Evolutionary conservation across 148 eudicot genomes (phyloP), one percentile per base, ranked within the genome.

Genomic region (Rheum nobile): DNA sequence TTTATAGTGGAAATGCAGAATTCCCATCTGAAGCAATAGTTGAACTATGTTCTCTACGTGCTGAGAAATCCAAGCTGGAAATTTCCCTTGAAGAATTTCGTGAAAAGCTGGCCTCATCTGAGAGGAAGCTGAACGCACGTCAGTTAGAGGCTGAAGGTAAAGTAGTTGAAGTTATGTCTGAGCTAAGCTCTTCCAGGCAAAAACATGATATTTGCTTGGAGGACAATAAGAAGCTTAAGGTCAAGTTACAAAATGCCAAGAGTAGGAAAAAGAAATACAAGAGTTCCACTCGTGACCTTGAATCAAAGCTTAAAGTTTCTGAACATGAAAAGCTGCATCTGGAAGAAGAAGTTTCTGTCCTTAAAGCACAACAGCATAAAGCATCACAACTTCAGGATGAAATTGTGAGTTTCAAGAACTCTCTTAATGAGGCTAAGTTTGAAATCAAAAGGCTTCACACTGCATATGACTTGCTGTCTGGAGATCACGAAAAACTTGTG

Each of bases 341-440:
- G 37, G 67, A 31, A 47, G 84, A 87, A 76, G 97, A 90, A 82
- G 79, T 79, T 67, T 75, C 86, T 19, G 80, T 55, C 72, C 84
- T 89, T 79, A 89, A 94, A 79, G 79, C 59, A 77, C 87, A 89
- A 77, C 59, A 89, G 82, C 91, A 83, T 80, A 86, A 84, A 68
- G 79, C 82, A 55, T 32, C 80, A 16, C 75, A 59, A 14, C 85
- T 85, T 75, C 89, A 88, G 74, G 90, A 86, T 72, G 93, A 94
- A 72, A 73, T 89, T 34, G 31, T 85, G 71, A 54, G 79, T 67
- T 70, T 86, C 32, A 87, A 87, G 77, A 71, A 71, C 42, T 77
- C 82, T 74, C 85, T 93, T 32, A 68, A 76, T 68, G 84, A 74
- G 22, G 77, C 83, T 22, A 85, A 74, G 69, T 78, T 75, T 76